A percentile compares a stretch with the other conserved stretches of the same genome.
These are phyloP conservation scores for Priceomyces castillae DNA, from an alignment of 805 yeast species.

Conservation along the genomic window DNA sequence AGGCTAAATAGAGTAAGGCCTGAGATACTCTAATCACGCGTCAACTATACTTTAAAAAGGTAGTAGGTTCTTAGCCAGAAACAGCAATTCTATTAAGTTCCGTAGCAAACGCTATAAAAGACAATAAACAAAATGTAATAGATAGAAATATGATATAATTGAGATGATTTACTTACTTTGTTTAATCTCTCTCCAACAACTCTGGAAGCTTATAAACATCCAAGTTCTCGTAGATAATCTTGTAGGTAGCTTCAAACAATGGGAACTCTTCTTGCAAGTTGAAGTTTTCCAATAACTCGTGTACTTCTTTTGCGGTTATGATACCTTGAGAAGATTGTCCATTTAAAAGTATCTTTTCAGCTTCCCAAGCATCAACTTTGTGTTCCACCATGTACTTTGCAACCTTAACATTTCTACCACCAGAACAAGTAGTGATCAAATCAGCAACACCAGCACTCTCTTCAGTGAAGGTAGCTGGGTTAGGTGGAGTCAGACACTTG, in stretches of 20 bases:
- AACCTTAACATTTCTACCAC: constrained; percentile 48
- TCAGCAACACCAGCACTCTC: constrained; percentile 50
- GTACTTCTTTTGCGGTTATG: constrained; percentile 46
- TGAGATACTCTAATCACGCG: no score
- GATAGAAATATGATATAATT: no score
- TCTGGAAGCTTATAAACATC: constrained; percentile 41
- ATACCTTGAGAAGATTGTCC: constrained; percentile 49
- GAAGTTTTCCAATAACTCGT: constrained; percentile 39
- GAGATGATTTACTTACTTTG: no score
- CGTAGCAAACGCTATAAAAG: no score
- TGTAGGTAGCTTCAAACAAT: constrained; percentile 46
- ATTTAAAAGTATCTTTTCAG: constrained; percentile 43
- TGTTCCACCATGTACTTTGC: constrained; percentile 46
- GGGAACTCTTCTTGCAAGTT: constrained; percentile 38
- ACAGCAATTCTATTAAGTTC: no score
- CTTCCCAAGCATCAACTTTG: constrained; percentile 39
- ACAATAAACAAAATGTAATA: no score
- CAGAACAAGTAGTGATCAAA: constrained; percentile 46
- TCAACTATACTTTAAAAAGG: no score
- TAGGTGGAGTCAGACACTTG: constrained; percentile 37
- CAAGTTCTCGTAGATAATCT: constrained; percentile 40
- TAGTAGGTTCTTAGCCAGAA: no score
- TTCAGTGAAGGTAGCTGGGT: constrained; percentile 39
- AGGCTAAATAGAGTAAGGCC: no score
- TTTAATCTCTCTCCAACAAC: constrained; percentile 29